phyloP scores from a whole-genome alignment of 768 basidiomycete species.

The Leccinum obscurum region DNA sequence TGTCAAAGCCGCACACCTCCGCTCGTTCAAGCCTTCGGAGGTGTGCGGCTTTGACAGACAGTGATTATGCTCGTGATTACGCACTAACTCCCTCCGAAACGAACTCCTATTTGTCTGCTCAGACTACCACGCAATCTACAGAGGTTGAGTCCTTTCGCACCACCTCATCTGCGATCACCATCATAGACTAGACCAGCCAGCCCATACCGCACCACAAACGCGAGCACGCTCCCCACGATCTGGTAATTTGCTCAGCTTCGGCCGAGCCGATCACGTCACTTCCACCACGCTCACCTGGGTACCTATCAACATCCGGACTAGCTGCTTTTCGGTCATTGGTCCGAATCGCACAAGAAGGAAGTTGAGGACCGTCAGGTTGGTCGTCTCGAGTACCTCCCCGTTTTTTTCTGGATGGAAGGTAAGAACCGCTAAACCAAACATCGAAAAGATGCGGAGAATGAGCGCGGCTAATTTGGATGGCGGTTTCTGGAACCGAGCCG shows the following conservation, averaged over 20 bases:
- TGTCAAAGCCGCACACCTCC: slow-evolving; percentile 2
- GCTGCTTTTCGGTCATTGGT: slow-evolving; percentile 79
- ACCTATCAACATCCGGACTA: slow-evolving; percentile 71
- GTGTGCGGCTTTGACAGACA: too few relatives aligned
- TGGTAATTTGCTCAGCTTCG: slow-evolving; percentile 30
- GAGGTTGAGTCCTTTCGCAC: not conserved
- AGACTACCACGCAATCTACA: not conserved
- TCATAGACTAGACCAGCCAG: slow-evolving; percentile 89
- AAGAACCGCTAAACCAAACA: slow-evolving; percentile 67
- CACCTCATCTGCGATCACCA: slow-evolving; percentile 72
- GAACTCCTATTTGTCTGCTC: not conserved
- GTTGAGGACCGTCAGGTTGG: slow-evolving; percentile 92
- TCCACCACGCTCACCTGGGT: slow-evolving; percentile 57
- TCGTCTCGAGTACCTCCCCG: slow-evolving; percentile 64
- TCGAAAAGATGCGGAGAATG: slow-evolving; percentile 58
- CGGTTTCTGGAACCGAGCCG: slow-evolving; percentile 55
- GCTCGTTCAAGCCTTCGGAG: not conserved
- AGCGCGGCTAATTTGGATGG: slow-evolving; percentile 55
- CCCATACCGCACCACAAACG: slow-evolving; percentile 88
- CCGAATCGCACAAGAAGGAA: slow-evolving; percentile 78
- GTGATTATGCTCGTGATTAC: slow-evolving; percentile 21
- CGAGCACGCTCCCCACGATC: slow-evolving; percentile 74
- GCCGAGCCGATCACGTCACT: not conserved
- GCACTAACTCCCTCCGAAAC: slow-evolving; percentile 21
- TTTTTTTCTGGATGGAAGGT: slow-evolving; percentile 53